Conservation (phyloP, 805 yeast genomes). For the Ogataea ganodermae region DNA sequence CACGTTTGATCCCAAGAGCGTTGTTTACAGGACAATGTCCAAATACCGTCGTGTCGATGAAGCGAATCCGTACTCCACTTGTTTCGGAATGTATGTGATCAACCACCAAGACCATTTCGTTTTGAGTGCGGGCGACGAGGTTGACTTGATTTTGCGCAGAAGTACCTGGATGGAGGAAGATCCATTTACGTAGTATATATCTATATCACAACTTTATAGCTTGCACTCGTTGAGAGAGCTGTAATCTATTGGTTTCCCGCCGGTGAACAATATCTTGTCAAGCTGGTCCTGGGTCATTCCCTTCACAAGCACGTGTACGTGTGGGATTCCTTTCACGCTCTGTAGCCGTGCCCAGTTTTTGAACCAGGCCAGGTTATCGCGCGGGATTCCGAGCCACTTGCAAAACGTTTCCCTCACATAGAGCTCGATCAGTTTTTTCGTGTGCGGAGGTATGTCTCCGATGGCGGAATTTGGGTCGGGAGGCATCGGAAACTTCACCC, state of each 20-base stretch:
- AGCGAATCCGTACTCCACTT: constrained; percentile 24
- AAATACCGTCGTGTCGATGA: constrained; percentile 35
- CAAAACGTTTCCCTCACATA: constrained; percentile 53
- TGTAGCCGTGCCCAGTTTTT: constrained; percentile 71
- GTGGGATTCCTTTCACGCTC: constrained; percentile 66
- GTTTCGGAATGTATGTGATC: constrained; percentile 33
- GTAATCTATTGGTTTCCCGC: constrained; percentile 26
- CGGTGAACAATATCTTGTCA: constrained; percentile 19
- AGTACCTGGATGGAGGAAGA: constrained; percentile 19
- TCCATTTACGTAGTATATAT: constrained; percentile 16
- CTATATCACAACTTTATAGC: neutral
- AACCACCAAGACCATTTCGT: constrained; percentile 25
- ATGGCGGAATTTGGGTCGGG: constrained; percentile 48
- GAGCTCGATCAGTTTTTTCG: constrained; percentile 44
- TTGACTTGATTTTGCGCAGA: constrained; percentile 25
- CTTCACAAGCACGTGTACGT: constrained; percentile 63
- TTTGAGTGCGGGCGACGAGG: constrained; percentile 27
- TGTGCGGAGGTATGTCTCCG: constrained; percentile 52
- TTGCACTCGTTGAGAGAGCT: constrained; percentile 7
- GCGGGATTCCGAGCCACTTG: constrained; percentile 41
- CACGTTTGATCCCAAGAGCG: constrained; percentile 23
- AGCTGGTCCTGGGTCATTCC: constrained; percentile 37
- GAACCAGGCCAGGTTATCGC: constrained; percentile 59
- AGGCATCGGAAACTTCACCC: constrained; percentile 62
- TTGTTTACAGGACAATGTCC: constrained; percentile 27